Evolutionary conservation across 768 basidiomycete species (phyloP), one percentile per base, ranked within the genome.

Genomic region (Cystobasidium ongulense): DNA sequence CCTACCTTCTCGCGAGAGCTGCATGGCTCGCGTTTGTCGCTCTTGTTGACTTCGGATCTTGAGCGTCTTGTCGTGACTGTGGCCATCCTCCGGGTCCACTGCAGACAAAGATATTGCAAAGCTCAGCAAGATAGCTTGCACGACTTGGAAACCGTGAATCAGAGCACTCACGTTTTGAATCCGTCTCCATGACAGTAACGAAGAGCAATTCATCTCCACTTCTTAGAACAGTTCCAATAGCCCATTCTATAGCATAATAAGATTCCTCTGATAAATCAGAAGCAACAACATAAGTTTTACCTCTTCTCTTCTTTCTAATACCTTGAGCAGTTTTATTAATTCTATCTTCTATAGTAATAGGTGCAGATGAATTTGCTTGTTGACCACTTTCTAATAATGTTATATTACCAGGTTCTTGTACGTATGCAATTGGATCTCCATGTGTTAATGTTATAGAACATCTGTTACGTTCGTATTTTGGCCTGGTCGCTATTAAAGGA

Each of bases 171-270:
- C 92, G 85, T 83, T 94, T 97, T 54, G 84, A 84, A 76, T 98
- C 96, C 76, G 91, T 94, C 81, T 99, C 96, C 62, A 90, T 87
- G 0, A 97, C 89, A 1, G 89, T 92, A 0, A 96, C 90, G 74
- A 98, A 85, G 74, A 94, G 84, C 82, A 88, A 75, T 74, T 94
- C 90, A 78, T 99, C 96, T 1, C 95, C 95, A 81, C 97, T 93
- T 75, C 93, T 83, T 74, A 96, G 83, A 1, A 97, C 95, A 0
- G 95, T 97, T 1, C 94, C 95, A 68, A 98, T 94, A 11, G 72
- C 92, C 96, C 95, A 99, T 81, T 98, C 94, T 5, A 98, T 87
- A 0, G 96, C 96, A 81, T 94, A 99, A 38, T 89, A 85, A 81
- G 88, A 89, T 82, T 99, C 95, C 76, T 96, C 91, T 74, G 90